These are phyloP conservation scores for Xylaria scruposa DNA, from an alignment of 495 filamentous ascomycete genomes.

Conservation along the genomic window DNA sequence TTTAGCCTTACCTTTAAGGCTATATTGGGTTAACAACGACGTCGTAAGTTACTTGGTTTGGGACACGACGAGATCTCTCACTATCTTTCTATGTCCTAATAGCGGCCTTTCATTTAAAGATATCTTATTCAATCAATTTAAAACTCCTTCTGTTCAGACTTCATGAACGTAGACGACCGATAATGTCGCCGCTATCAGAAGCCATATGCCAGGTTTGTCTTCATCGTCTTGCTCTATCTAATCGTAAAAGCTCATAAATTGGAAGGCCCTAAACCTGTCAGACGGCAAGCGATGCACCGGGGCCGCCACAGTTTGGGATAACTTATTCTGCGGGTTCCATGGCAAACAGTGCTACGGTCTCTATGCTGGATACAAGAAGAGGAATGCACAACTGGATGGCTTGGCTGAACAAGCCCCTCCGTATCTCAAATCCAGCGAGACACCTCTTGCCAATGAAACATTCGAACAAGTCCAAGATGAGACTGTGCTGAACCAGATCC, in stretches of 20 bases:
- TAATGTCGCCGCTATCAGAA: conserved; percentile 1
- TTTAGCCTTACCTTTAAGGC: no score
- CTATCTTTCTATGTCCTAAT: neutral
- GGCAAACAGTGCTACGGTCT: conserved; percentile 55
- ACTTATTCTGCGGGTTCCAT: conserved; percentile 57
- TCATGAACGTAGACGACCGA: neutral
- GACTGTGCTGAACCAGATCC: conserved; percentile 47
- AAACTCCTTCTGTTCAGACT: neutral
- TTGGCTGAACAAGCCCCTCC: conserved; percentile 43
- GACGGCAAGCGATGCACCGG: conserved; percentile 45
- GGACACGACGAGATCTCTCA: neutral
- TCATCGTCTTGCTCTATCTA: neutral
- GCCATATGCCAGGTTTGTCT: conserved; percentile 33
- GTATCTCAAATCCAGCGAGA: conserved; percentile 43
- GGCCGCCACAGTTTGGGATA: conserved; percentile 48
- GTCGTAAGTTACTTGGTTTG: neutral
- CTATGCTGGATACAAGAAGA: conserved; percentile 58
- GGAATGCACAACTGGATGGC: conserved; percentile 52
- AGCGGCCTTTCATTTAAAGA: neutral
- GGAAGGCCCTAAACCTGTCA: conserved; percentile 50
- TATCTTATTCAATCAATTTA: neutral
- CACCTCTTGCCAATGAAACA: conserved; percentile 48
- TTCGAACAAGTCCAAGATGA: conserved; percentile 50
- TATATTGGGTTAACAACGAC: no score
- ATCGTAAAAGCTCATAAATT: conserved; percentile 17